Percentiles rank a stretch among this genome's conserved stretches.
These are phyloP conservation scores for Tuber microsphaerosporum DNA, from an alignment of 495 filamentous ascomycete species.

Conservation along the genomic window DNA sequence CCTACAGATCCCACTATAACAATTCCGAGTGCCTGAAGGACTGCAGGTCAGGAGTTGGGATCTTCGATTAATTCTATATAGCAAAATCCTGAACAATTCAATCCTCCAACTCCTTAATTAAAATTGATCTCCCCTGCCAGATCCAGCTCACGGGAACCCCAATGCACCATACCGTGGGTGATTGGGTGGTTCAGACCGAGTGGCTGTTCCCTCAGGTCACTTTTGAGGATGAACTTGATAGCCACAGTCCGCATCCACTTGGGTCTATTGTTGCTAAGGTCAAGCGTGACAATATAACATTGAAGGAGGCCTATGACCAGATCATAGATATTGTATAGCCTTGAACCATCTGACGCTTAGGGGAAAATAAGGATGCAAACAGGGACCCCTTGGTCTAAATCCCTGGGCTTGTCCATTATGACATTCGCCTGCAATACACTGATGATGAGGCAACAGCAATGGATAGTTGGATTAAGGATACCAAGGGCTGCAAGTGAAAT, in stretches of 20 bases:
- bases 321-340: neutral
- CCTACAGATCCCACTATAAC: neutral
- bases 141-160: too few species aligned
- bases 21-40: neutral
- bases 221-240: neutral
- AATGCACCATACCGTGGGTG: neutral
- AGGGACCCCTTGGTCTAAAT: neutral
- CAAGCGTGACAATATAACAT: neutral
- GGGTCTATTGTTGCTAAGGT: neutral
- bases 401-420: neutral
- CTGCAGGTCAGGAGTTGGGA: neutral
- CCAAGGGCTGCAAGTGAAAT: neutral
- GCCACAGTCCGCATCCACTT: neutral
- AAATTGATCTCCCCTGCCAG: neutral
- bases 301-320: neutral
- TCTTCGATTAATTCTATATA: constrained; percentile 5
- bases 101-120: neutral
- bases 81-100: neutral
- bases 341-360: constrained; percentile 1
- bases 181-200: neutral
- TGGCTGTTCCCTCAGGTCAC: neutral
- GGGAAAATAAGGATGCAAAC: neutral
- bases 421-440: neutral
- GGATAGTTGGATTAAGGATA: neutral
- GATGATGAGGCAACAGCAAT: neutral